Percentiles rank a stretch among this genome's conserved stretches.
Conservation (phyloP, 345 rosid species). For the Raphanus raphanistrum region DNA sequence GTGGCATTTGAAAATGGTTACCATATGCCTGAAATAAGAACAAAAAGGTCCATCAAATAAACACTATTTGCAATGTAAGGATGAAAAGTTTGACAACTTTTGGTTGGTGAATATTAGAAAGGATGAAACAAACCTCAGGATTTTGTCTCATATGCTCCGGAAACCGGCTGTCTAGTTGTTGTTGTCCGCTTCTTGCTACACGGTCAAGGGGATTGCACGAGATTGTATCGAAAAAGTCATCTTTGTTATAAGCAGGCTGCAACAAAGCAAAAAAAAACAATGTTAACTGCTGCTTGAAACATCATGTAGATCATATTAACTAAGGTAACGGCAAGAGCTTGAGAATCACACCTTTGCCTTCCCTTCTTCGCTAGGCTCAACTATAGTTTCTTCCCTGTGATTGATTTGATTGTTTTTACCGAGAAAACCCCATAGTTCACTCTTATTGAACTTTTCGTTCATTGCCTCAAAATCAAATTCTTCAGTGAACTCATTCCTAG, state of each 20-base stretch:
- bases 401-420: constrained; percentile 43
- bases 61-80: background rate
- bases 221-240: constrained; percentile 86
- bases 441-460: constrained; percentile 74
- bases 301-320: background rate
- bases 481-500: constrained; percentile 40
- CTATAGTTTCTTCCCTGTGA: constrained; percentile 50
- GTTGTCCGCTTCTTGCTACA: constrained; percentile 43
- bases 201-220: constrained; percentile 55
- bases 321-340: constrained; percentile 13
- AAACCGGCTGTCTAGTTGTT: constrained; percentile 55
- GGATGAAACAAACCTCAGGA: constrained; percentile 58
- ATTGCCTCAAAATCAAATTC: constrained; percentile 80
- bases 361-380: constrained; percentile 30
- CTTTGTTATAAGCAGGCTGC: constrained; percentile 83
- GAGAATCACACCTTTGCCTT: constrained; percentile 16
- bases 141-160: constrained; percentile 73
- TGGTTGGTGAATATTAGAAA: background rate
- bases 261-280: constrained; percentile 13
- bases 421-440: constrained; percentile 63
- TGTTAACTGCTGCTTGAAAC: background rate
- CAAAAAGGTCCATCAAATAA: background rate
- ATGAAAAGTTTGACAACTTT: constrained; percentile 10
- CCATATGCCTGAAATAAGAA: constrained; percentile 33
- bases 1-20: constrained; percentile 30